Conservation (phyloP, 768 basidiomycete species). For the Mycena kentingensis region DNA sequence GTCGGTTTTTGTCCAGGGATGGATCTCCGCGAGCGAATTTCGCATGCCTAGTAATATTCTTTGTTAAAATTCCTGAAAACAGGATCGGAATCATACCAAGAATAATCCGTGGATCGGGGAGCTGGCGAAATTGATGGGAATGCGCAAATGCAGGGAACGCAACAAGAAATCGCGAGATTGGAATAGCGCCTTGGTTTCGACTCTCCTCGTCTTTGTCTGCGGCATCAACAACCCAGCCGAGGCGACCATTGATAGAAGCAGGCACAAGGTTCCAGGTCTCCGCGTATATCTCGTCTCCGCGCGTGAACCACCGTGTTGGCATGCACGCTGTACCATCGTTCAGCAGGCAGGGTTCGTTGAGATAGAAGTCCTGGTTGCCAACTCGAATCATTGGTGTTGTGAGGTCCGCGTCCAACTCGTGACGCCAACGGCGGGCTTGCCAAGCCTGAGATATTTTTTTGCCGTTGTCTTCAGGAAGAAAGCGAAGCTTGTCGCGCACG, state of each 20-base stretch:
- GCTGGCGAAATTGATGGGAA: not conserved
- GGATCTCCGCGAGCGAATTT: not conserved
- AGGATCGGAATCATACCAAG: slow-evolving; percentile 16
- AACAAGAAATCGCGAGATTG: slow-evolving; percentile 6
- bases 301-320: slow-evolving; percentile 30
- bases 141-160: slow-evolving; percentile 8
- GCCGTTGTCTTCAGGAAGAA: slow-evolving; percentile 39
- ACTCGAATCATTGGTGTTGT: slow-evolving; percentile 33
- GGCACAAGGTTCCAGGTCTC: slow-evolving; percentile 23
- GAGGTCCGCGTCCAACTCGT: slow-evolving; percentile 25
- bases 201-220: slow-evolving; percentile 12
- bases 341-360: slow-evolving; percentile 31
- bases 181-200: too few relatives aligned
- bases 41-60: slow-evolving; percentile 3
- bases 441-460: slow-evolving; percentile 23
- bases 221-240: slow-evolving; percentile 25
- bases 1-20: slow-evolving; percentile 21
- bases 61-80: not conserved
- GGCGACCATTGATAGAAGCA: not conserved
- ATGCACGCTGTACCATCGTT: slow-evolving; percentile 18
- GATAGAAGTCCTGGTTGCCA: slow-evolving; percentile 28
- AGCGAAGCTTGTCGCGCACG: slow-evolving; percentile 32
- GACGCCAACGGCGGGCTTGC: slow-evolving; percentile 32
- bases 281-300: slow-evolving; percentile 14
- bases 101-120: slow-evolving; percentile 17